Evolutionary conservation across 768 basidiomycete genomes (phyloP), one percentile per base, ranked within the genome.

Genomic region (Tricholoma furcatifolium): DNA sequence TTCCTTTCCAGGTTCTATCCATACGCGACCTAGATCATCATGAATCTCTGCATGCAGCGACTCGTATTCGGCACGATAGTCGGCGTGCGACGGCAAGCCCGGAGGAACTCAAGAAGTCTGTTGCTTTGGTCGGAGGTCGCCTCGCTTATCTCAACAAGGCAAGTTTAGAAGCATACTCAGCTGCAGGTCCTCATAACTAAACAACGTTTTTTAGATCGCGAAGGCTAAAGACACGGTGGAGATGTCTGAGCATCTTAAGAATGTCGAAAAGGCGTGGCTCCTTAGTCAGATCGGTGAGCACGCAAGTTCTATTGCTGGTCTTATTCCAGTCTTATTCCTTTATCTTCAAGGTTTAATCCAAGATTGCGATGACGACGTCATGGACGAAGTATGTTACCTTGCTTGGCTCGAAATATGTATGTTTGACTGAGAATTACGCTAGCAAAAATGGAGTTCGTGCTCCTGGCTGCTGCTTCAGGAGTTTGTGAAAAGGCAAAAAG

Each of bases 401-500:
- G 6, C n/a, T 46, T 56, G 51, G 41, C 9, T 30, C 21, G 1
- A 34, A 8, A 39, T 39, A 4, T 10, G 3, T 24, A 14, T 20
- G 4, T 43, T 3, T 11, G 12, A 15, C 31, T 53, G 11, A 52
- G 40, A 18, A 24, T 23, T 36, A 12, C 20, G 17, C 27, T 47
- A 85, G 83, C 87, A 89, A 83, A 88, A 88, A 80, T 87, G 85
- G 83, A 83, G 80, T 59, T 84, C 84, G 38, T 91, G 90, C 62
- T 87, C 89, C 15, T 92, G 90, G 88, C 74, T 91, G 2, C 76
- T 91, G 2, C 73, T 91, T 2, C 79, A 76, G 35, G 85, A 88
- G 66, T 87, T 91, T 61, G 88, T 91, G 47, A 82, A 80, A 60
- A 62, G 79, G 45, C 72, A 82, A 45, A 65, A 76, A 47, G 75